These are phyloP conservation scores for Amniculicola lignicola DNA, from an alignment of 495 filamentous ascomycete genomes.

Conservation along the genomic window DNA sequence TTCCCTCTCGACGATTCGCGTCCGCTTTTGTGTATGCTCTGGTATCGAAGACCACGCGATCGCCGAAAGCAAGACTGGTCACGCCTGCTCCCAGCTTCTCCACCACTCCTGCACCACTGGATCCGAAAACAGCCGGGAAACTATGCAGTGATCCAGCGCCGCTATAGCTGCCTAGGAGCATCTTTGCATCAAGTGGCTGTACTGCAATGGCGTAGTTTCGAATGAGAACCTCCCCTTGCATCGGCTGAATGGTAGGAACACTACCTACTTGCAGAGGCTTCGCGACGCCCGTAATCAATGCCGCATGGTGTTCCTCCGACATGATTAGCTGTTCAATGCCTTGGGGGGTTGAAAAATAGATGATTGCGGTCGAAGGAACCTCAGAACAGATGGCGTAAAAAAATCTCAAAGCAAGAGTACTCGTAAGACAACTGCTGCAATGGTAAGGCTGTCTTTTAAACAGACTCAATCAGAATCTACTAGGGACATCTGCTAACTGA, in stretches of 20 bases:
- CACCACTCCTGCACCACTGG: slow-evolving; percentile 25
- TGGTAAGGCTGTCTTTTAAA: neutral
- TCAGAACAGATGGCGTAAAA: neutral
- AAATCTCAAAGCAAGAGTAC: neutral
- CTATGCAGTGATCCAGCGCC: slow-evolving; percentile 18
- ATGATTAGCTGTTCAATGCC: neutral
- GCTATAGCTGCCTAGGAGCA: slow-evolving; percentile 22
- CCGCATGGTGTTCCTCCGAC: slow-evolving; percentile 2
- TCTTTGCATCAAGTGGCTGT: slow-evolving; percentile 29
- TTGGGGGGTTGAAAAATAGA: no score
- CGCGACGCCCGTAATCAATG: slow-evolving; percentile 1
- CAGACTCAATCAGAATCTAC: neutral
- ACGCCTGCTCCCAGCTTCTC: slow-evolving; percentile 24
- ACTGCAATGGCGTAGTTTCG: slow-evolving; percentile 25
- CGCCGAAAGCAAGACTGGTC: slow-evolving; percentile 10
- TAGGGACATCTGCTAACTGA: slow-evolving; percentile 9
- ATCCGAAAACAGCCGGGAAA: slow-evolving; percentile 30
- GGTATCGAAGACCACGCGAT: slow-evolving; percentile 32
- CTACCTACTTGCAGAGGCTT: slow-evolving; percentile 2
- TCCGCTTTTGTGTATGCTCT: slow-evolving; percentile 17
- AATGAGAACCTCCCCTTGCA: slow-evolving; percentile 17
- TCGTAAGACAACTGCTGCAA: neutral
- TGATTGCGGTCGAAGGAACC: neutral
- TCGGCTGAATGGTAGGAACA: slow-evolving; percentile 3
- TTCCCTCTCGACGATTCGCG: slow-evolving; percentile 23